Percentiles rank a stretch among this genome's conserved stretches.
Conservation (phyloP, 2,329 filamentous ascomycete genomes). For the Rosellinia necatrix region DNA sequence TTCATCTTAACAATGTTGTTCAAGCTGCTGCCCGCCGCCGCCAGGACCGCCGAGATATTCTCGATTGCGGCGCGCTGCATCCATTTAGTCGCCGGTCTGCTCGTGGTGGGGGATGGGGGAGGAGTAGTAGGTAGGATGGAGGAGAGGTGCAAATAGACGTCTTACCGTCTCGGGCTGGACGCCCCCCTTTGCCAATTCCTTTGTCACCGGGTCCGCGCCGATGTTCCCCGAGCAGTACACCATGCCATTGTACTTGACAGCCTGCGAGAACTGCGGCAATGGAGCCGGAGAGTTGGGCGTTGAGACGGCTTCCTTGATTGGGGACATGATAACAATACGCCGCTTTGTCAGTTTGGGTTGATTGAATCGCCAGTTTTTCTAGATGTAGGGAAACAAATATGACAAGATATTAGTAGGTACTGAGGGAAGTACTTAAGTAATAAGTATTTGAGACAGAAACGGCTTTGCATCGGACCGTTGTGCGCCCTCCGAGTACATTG, state of each 20-base stretch:
- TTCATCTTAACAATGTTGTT: slow-evolving; percentile 70
- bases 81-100: slow-evolving; percentile 13
- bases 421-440: no score
- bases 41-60: slow-evolving; percentile 63
- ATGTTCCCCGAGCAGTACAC: slow-evolving; percentile 73
- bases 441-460: no score
- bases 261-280: slow-evolving; percentile 63
- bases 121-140: not conserved
- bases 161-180: slow-evolving; percentile 58
- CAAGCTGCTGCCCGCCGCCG: slow-evolving; percentile 62
- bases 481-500: no score
- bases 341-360: not conserved
- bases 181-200: slow-evolving; percentile 59
- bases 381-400: not conserved
- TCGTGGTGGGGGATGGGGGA: not conserved
- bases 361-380: not conserved
- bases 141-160: no score
- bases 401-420: not conserved
- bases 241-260: slow-evolving; percentile 65
- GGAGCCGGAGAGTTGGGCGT: slow-evolving; percentile 56
- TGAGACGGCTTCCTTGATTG: slow-evolving; percentile 40
- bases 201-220: slow-evolving; percentile 59
- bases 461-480: no score
- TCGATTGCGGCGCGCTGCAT: slow-evolving; percentile 57
- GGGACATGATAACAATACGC: slow-evolving; percentile 14